These are phyloP conservation scores for Kluyveromyces marxianus DNA, from an alignment of 1,139 yeast genomes.

Conservation along the genomic window DNA sequence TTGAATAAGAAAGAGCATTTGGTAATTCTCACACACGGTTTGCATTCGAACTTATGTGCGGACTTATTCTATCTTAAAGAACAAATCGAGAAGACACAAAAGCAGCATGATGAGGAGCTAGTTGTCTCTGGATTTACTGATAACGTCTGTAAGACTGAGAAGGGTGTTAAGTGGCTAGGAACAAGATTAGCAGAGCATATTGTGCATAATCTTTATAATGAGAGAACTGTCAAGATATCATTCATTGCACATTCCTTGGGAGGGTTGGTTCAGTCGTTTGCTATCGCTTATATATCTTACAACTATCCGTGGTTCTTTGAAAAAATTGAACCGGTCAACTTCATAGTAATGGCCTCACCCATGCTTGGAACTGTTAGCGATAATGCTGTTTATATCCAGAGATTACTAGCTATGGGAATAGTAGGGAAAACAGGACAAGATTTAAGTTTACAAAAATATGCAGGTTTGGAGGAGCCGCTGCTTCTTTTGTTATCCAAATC, in stretches of 20 bases:
- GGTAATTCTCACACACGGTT: constrained; percentile 68
- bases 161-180: constrained; percentile 85
- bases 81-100: constrained; percentile 49
- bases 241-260: constrained; percentile 92
- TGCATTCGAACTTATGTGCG: constrained; percentile 82
- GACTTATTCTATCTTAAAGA: constrained; percentile 87
- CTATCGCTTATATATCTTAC: constrained; percentile 70
- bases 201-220: constrained; percentile 46
- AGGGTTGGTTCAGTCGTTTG: constrained; percentile 84
- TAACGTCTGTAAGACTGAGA: constrained; percentile 82
- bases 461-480: constrained; percentile 45
- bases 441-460: constrained; percentile 49
- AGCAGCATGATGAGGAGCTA: constrained; percentile 42
- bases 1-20: constrained; percentile 32
- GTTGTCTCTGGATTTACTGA: constrained; percentile 79
- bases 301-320: constrained; percentile 69
- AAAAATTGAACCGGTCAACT: constrained; percentile 65
- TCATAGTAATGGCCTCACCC: constrained; percentile 82
- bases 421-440: constrained; percentile 95
- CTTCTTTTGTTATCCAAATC: constrained; percentile 58
- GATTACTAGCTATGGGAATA: constrained; percentile 79
- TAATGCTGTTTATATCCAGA: constrained; percentile 79
- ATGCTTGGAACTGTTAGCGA: constrained; percentile 76
- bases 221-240: constrained; percentile 54
- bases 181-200: constrained; percentile 72